phyloP scores from a whole-genome alignment of 1,284 basidiomycete species.

The Sporisorium graminicola region DNA sequence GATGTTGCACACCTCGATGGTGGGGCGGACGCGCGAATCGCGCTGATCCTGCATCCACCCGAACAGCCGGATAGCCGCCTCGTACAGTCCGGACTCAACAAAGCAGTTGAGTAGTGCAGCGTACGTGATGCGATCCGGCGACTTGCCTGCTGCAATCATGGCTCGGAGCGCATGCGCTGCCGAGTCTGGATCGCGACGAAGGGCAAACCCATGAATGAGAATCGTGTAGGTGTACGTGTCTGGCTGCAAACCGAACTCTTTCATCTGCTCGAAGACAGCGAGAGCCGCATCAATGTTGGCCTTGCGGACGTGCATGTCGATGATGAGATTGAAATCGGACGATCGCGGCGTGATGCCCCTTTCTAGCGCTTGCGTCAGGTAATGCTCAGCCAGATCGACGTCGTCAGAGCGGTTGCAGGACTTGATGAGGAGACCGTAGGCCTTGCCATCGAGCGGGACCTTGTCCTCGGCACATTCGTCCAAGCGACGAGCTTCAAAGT shows the following conservation, averaged over 20 bases:
- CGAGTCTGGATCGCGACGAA: conserved; percentile 77
- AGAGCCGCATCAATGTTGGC: conserved; percentile 71
- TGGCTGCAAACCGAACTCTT: conserved; percentile 73
- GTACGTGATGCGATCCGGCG: conserved; percentile 64
- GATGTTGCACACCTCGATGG: conserved; percentile 72
- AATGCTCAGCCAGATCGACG: conserved; percentile 35
- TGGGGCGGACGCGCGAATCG: conserved; percentile 46
- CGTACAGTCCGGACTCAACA: conserved; percentile 84
- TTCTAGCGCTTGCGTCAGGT: conserved; percentile 24
- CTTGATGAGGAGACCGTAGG: conserved; percentile 26
- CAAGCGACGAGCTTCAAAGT: conserved; percentile 21
- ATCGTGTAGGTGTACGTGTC: conserved; percentile 74
- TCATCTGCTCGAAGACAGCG: conserved; percentile 78
- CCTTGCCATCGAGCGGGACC: conserved; percentile 15
- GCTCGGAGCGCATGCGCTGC: conserved; percentile 79
- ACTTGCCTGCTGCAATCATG: conserved; percentile 70
- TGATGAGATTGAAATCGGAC: conserved; percentile 38
- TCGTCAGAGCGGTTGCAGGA: conserved; percentile 36
- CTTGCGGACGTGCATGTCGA: conserved; percentile 40
- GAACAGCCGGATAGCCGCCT: conserved; percentile 79
- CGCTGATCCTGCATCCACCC: conserved; percentile 74
- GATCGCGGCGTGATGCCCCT: conserved; percentile 18
- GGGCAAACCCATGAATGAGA: conserved; percentile 79
- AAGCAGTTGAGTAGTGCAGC: conserved; percentile 85
- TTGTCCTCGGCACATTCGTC: conserved; percentile 16